These are phyloP conservation scores for Monilinia vaccinii-corymbosi DNA, from an alignment of 2,329 filamentous ascomycete genomes.

Conservation along the genomic window DNA sequence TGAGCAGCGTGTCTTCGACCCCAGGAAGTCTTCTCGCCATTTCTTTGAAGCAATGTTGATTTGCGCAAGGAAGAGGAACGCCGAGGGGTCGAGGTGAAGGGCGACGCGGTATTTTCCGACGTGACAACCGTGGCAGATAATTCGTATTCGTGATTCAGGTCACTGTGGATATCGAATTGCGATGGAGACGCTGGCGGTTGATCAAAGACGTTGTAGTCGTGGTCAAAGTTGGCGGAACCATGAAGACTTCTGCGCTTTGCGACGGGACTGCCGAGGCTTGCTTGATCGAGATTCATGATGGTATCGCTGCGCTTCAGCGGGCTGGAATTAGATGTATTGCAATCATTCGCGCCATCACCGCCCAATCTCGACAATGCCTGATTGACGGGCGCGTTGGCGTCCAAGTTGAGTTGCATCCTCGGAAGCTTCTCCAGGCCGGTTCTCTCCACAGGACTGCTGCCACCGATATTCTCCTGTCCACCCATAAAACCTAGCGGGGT, in stretches of 20 bases:
- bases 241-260: conserved; percentile 87
- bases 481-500: conserved; percentile 14
- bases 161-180: conserved; percentile 45
- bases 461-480: conserved; percentile 36
- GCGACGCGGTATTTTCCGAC: conserved; percentile 24
- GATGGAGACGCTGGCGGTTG: conserved; percentile 35
- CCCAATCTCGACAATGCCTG: conserved; percentile 41
- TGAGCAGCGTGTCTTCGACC: conserved; percentile 50
- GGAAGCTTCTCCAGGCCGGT: conserved; percentile 41
- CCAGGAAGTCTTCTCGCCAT: conserved; percentile 58
- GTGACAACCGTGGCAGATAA: conserved; percentile 33
- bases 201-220: conserved; percentile 70
- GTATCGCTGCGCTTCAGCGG: conserved; percentile 89
- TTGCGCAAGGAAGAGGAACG: conserved; percentile 71
- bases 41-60: conserved; percentile 80
- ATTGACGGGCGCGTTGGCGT: conserved; percentile 42
- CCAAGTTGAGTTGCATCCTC: conserved; percentile 39
- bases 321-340: conserved; percentile 54
- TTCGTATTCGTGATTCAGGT: conserved; percentile 43
- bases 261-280: conserved; percentile 71
- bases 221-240: conserved; percentile 53
- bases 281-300: conserved; percentile 77
- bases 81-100: conserved; percentile 47
- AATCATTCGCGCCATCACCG: conserved; percentile 35
- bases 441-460: conserved; percentile 38